phyloP scores from a whole-genome alignment of 2,329 filamentous ascomycete species.

The Hymenoscyphus fructigenus region DNA sequence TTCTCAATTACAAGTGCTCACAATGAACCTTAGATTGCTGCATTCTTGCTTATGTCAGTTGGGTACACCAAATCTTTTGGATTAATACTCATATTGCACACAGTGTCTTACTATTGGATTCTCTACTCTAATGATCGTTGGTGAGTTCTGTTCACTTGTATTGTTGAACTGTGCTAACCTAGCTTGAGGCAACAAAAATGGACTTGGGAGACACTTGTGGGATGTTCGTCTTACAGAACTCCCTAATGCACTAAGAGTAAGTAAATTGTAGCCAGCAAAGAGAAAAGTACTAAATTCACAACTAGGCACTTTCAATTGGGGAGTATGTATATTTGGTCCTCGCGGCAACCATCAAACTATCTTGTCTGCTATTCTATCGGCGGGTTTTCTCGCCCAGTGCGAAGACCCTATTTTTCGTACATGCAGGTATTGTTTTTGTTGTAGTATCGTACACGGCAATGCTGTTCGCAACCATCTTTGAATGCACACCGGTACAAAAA shows the following conservation, averaged over 20 bases:
- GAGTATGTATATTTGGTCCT: constrained; percentile 2
- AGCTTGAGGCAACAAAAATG: too few relatives aligned
- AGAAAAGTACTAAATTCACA: too few relatives aligned
- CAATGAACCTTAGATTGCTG: too few relatives aligned
- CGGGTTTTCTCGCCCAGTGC: constrained; percentile 5
- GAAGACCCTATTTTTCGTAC: constrained; percentile 9
- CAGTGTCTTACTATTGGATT: too few relatives aligned
- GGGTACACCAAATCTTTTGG: too few relatives aligned
- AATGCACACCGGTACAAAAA: constrained; percentile 2
- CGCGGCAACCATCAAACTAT: constrained; percentile 3
- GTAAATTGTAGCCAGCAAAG: background rate
- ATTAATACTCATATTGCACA: too few relatives aligned
- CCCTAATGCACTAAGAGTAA: background rate
- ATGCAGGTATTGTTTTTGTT: constrained; percentile 9
- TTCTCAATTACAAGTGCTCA: too few relatives aligned
- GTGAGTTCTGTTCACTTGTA: too few relatives aligned
- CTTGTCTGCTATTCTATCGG: constrained; percentile 12
- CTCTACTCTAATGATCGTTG: too few relatives aligned
- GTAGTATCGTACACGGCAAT: background rate
- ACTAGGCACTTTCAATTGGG: constrained; percentile 4
- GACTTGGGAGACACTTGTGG: constrained; percentile 4
- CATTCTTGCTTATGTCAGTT: too few relatives aligned
- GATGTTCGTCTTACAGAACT: background rate
- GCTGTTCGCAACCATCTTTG: background rate
- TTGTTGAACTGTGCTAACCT: too few relatives aligned